Evolutionary conservation across 139 green algal genomes (phyloP).

Genomic region (Monoraphidium neglectum): DNA sequence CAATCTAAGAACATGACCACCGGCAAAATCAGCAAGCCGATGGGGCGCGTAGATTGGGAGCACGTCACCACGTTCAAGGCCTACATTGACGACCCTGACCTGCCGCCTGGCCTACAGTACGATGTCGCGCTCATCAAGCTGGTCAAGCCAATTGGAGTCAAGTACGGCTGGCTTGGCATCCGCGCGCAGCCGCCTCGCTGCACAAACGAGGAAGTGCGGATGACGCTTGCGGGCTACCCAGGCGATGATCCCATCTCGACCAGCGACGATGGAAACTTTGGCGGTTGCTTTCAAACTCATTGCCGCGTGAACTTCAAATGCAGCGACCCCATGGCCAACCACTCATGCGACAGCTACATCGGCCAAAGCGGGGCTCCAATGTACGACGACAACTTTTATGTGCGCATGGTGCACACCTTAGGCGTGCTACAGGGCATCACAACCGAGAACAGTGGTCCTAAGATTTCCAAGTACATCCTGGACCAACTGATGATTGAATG

Average conservation of each 20-base stretch:
- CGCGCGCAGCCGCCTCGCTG: neutral
- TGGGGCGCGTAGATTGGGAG: slow-evolving; percentile 20
- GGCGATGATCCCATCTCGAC: slow-evolving; percentile 18
- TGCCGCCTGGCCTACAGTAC: slow-evolving; percentile 25
- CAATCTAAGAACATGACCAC: slow-evolving; percentile 2
- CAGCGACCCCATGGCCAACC: slow-evolving; percentile 30
- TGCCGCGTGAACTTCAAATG: slow-evolving; percentile 33
- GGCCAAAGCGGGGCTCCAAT: slow-evolving; percentile 40
- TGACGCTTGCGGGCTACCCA: slow-evolving; percentile 21
- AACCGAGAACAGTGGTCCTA: slow-evolving; percentile 4
- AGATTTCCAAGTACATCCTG: slow-evolving; percentile 34
- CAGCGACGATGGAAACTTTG: slow-evolving; percentile 22
- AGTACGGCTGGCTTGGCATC: slow-evolving; percentile 33
- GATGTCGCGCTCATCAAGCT: slow-evolving; percentile 42
- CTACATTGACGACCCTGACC: slow-evolving; percentile 33
- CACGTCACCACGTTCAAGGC: slow-evolving; percentile 20
- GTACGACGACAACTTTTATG: slow-evolving; percentile 23
- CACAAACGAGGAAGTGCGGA: neutral
- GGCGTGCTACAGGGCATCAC: slow-evolving; percentile 41
- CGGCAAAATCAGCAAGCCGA: neutral
- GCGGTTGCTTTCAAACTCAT: neutral
- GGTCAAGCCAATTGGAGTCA: slow-evolving; percentile 16
- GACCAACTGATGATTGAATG: slow-evolving; percentile 33
- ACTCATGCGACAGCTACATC: slow-evolving; percentile 39
- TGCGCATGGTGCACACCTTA: slow-evolving; percentile 27